Base-by-base conservation (phyloP, 2,329 filamentous ascomycete species). In the Aspergillus vadensis region DNA sequence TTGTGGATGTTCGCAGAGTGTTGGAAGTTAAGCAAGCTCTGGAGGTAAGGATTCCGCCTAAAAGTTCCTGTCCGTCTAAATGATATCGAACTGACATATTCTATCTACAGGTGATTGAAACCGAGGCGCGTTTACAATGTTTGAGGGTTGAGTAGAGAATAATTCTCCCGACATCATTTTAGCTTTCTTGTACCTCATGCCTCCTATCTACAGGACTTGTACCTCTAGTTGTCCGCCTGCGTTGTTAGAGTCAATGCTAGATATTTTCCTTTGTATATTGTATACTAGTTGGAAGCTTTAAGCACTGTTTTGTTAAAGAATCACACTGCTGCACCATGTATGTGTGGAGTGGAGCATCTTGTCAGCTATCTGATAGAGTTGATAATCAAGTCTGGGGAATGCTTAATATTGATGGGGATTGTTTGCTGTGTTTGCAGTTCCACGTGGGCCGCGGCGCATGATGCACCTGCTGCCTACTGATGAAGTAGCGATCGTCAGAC, bases 11-110 rank as follows among this genome's bases (percentile, higher is more conserved):
- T 64, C 87, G 95, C 75, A 90, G 92, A 80, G 91, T 96, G 66
- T 82, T 99, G 72, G 95, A 99, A 81, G 95, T 98, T 66, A 89
- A 91, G 79, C 95, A 99, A 81, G 95, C 95, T 71, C 83, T 99
- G 71, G 95, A 99, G 78, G 95, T 97, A 79, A 87, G 88, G 85
- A 47, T 4, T 23, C 38, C 12, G 8, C 19, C 47, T 12, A 15
- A 10, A n/a, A 23, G 9, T 23, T 23, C n/a, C n/a, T 47, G 39
- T 38, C 3, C 15, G 12, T 14, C 21, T 21, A 8, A 8, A n/a
- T 32, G 39, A 6, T 27, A 38, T 51, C 21, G 38, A 9, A 44
- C 67, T 71, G 64, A 71, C 64, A 9, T 47, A 23, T 58, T 54
- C 56, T 47, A 55, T 59, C 53, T 47, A 53, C 69, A 93, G 91